A percentile compares a stretch with the other conserved stretches of the same genome.
phyloP scores from a whole-genome alignment of 805 yeast genomes.

The Wickerhamomyces queroliae region DNA sequence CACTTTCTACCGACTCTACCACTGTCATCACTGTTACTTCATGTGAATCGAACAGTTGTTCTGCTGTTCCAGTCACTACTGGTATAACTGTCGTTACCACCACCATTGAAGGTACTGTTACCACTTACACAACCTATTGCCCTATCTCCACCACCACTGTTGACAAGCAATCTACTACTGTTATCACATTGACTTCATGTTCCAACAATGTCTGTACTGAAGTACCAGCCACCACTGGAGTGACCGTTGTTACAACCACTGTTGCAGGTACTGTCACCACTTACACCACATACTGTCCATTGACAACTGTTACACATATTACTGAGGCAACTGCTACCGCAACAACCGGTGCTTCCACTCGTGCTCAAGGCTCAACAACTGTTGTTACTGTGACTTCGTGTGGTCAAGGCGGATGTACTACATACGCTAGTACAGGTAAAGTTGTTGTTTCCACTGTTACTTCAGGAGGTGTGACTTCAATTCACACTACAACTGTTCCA shows the following conservation, averaged over 20 bases:
- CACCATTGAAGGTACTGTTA: slow-evolving; percentile 23
- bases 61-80: slow-evolving; percentile 27
- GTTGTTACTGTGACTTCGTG: neutral
- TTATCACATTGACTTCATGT: neutral
- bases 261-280: neutral
- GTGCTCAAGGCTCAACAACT: neutral
- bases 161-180: neutral
- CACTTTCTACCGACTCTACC: neutral
- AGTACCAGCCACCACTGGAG: neutral
- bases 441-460: neutral
- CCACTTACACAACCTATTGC: slow-evolving; percentile 10
- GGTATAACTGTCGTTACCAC: slow-evolving; percentile 28
- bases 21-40: slow-evolving; percentile 23
- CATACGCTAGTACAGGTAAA: neutral
- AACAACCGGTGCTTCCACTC: neutral
- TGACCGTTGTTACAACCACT: too few species aligned
- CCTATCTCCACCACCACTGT: slow-evolving; percentile 4
- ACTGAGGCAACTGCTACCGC: neutral
- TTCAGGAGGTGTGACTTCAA: neutral
- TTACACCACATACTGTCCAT: neutral
- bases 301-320: neutral
- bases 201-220: neutral
- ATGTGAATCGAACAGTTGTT: slow-evolving; percentile 27
- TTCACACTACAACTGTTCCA: slow-evolving; percentile 21
- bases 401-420: neutral